A percentile compares a stretch with the other conserved stretches of the same genome.
Evolutionary conservation across 139 green algal species (phyloP).

Genomic region (Chlamydomonas sp.): DNA sequence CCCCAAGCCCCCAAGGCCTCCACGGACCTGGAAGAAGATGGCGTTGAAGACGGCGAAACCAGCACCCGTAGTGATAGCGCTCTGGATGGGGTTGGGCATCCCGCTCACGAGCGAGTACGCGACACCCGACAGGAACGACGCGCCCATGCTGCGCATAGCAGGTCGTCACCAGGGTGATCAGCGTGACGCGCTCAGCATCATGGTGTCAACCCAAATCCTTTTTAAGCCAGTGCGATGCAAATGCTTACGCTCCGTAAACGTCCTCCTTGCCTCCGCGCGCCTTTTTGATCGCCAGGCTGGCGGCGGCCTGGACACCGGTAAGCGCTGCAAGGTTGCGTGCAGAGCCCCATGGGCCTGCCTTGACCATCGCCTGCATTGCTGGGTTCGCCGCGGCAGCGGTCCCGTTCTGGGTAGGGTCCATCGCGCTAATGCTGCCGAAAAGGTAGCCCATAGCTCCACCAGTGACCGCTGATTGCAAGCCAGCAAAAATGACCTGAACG

Average conservation of each 20-base stretch:
- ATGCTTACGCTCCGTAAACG: constrained; percentile 70
- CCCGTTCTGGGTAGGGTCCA: constrained; percentile 49
- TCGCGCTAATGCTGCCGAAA: constrained; percentile 74
- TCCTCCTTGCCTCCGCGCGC: constrained; percentile 81
- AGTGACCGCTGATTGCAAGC: constrained; percentile 53
- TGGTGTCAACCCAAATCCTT: background rate
- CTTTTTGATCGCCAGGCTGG: constrained; percentile 79
- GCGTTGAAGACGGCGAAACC: constrained; percentile 90
- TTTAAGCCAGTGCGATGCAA: background rate
- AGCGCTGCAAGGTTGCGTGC: constrained; percentile 96
- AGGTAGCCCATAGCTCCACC: constrained; percentile 74
- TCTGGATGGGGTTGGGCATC: constrained; percentile 70
- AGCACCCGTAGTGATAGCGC: constrained; percentile 59
- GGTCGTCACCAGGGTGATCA: no score
- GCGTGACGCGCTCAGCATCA: background rate
- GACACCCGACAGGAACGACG: constrained; percentile 83
- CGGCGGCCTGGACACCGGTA: constrained; percentile 88
- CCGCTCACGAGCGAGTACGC: constrained; percentile 82
- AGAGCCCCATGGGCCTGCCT: constrained; percentile 75
- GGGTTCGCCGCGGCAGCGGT: constrained; percentile 40
- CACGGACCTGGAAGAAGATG: constrained; percentile 81
- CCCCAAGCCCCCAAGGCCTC: background rate
- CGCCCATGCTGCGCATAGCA: constrained; percentile 70
- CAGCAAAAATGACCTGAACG: constrained; percentile 66
- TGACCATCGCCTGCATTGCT: constrained; percentile 66